Base-by-base conservation (phyloP, 2,329 filamentous ascomycete species). In the Penicillium sp. region DNA sequence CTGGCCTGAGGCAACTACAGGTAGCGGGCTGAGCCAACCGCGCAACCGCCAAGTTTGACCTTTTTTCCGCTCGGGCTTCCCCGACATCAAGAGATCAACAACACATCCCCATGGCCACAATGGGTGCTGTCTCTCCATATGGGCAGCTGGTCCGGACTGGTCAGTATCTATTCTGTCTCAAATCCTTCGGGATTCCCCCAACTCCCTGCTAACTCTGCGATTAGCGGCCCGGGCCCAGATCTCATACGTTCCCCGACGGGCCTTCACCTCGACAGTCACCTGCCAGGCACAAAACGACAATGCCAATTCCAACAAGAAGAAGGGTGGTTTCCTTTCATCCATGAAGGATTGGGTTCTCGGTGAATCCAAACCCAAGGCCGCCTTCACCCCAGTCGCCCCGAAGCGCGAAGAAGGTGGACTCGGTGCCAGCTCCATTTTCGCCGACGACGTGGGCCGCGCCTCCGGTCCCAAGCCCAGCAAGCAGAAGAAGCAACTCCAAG, bases 351-450 rank as follows among this genome's bases (percentile, higher is more conserved):
- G 75, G 65, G 72, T 78, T 58, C 65, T 74, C 42, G 72, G 73
- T 42, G 65, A 60, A 37, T 53, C 65, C n/a, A 76, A 75, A 59
- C 70, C 74, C 40, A 75, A 69, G 47, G 69, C 72, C 59, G 63
- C 68, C 49, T 71, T 70, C 37, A 68, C 70, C 56, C 63, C 72
- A 10, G 59, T 59, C 17, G 70, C 76, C 24, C 74, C 75, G 33
- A 66, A 60, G n/a, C 75, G 74, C 58, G 70, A 74, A 49, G 71
- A 76, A 63, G 78, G 78, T 61, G 69, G 70, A 17, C 69, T 79
- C 33, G 73, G 71, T 44, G 69, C 73, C 17, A 74, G 73, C 65
- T 80, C 78, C 13, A 80, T 80, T 59, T 80, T 80, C 65, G 75
- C 73, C n/a, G 77, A 80, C 49, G 78, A 76, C 22, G 65, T 73